Conservation (phyloP, 257 asterid genomes). For the Solanum etuberosum region DNA sequence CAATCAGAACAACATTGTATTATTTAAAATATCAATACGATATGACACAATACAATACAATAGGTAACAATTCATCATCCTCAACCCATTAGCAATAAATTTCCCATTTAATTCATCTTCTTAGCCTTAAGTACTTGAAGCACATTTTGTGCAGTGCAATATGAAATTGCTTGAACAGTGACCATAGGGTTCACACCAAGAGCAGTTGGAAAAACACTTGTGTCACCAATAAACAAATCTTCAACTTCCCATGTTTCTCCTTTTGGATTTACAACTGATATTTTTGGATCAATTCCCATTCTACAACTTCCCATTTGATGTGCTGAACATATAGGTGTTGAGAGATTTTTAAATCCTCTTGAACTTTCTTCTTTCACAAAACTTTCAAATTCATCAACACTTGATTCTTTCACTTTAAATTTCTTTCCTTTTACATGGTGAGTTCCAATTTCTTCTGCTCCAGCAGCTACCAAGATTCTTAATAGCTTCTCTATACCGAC, state of each 20-base stretch:
- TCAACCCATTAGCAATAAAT: neutral
- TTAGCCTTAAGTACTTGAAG: constrained; percentile 30
- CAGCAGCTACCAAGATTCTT: constrained; percentile 61
- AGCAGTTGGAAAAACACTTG: constrained; percentile 87
- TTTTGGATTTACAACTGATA: constrained; percentile 40
- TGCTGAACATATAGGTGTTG: constrained; percentile 58
- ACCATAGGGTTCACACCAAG: constrained; percentile 94
- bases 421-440: constrained; percentile 40
- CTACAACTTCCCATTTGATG: constrained; percentile 95
- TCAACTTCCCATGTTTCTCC: constrained; percentile 83
- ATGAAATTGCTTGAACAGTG: constrained; percentile 71
- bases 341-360: constrained; percentile 31
- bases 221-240: constrained; percentile 59
- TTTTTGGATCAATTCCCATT: constrained; percentile 61
- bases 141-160: constrained; percentile 63
- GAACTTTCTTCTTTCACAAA: constrained; percentile 53
- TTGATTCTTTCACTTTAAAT: constrained; percentile 40
- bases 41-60: neutral
- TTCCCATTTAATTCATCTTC: neutral
- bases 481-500: constrained; percentile 49
- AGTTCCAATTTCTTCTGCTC: constrained; percentile 87
- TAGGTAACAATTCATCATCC: neutral
- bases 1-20: neutral
- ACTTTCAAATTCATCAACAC: constrained; percentile 33
- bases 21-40: neutral